Base-by-base conservation (phyloP, 768 basidiomycete species). In the Tulasnella sp. region DNA sequence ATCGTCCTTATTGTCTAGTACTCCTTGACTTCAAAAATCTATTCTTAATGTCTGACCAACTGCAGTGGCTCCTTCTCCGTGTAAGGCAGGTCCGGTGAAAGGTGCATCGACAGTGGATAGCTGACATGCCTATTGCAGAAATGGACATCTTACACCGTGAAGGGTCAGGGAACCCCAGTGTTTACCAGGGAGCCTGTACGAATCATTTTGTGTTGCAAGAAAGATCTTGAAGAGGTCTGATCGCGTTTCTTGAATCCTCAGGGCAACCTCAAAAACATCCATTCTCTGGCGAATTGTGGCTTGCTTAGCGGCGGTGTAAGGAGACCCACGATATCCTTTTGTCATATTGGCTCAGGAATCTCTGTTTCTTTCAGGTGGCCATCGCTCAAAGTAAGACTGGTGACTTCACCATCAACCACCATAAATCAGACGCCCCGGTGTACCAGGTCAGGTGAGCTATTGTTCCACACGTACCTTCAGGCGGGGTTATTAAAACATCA, bases 351-450 rank as follows among this genome's bases (percentile, higher is more conserved):
- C 52, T 52, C 5, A 68, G 16, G 4, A 68, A 68, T 68, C 14
- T 18, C 27, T 36, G 6, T 34, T 19, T 34, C 31, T 52, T n/a
- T 7, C 27, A 68, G 62, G 34, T 68, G 14, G 8, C 34, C 34
- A 27, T 68, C 62, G 36, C 24, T 31, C 62, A 68, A 27, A 68
- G 62, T 19, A 68, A 68, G 34, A 68, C 24, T 36, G 62, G 62
- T 34, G 62, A 68, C 62, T 68, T 68, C 62, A 68, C 62, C 62
- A 68, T 68, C 27, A 68, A 68, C 62, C 62, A 68, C 62, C 62
- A 27, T 27, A 68, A 68, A 34, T 34, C 34, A 14, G 62, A 68
- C 18, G 62, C 62, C 8, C 16, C 62, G 31, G 8, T 5, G 21
- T 10, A 36, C 62, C 62, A 68, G 24, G 62, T 68, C n/a, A 34